A percentile compares a stretch with the other conserved stretches of the same genome.
These are phyloP conservation scores for Pseudopithomyces maydicus DNA, from an alignment of 2,329 filamentous ascomycete species.

Conservation along the genomic window DNA sequence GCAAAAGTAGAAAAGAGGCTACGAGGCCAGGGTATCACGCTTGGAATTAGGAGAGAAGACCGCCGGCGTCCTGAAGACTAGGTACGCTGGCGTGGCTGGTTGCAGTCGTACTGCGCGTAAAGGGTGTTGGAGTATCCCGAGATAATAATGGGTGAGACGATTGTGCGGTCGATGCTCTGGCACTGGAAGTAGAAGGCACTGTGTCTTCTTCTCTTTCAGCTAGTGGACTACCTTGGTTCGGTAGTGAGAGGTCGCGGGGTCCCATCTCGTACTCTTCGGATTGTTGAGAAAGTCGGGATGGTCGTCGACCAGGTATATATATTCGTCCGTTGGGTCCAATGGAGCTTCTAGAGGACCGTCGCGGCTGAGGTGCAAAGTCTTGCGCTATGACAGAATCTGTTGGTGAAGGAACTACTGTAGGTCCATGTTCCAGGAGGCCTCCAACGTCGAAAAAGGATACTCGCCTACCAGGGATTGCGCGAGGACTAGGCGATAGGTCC, in stretches of 20 bases:
- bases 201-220: slow-evolving; percentile 28
- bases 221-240: slow-evolving; percentile 31
- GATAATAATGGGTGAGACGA: slow-evolving; percentile 14
- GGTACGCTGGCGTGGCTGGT: slow-evolving; percentile 28
- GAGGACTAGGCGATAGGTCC: slow-evolving; percentile 45
- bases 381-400: slow-evolving; percentile 45
- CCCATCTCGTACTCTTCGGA: slow-evolving; percentile 41
- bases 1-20: slow-evolving; percentile 29
- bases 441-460: slow-evolving; percentile 88
- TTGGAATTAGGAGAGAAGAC: slow-evolving; percentile 31
- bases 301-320: slow-evolving; percentile 32
- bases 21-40: slow-evolving; percentile 40
- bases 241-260: slow-evolving; percentile 26
- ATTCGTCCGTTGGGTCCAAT: slow-evolving; percentile 28
- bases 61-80: slow-evolving; percentile 39
- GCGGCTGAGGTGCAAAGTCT: slow-evolving; percentile 47
- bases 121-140: slow-evolving; percentile 15
- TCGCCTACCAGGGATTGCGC: slow-evolving; percentile 51
- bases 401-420: slow-evolving; percentile 31
- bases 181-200: slow-evolving; percentile 9
- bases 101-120: slow-evolving; percentile 27
- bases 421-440: slow-evolving; percentile 68
- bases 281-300: slow-evolving; percentile 40
- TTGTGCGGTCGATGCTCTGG: slow-evolving; percentile 18
- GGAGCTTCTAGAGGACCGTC: slow-evolving; percentile 36